phyloP scores from a whole-genome alignment of 1,284 basidiomycete genomes.

The Exsudoporus floridanus region DNA sequence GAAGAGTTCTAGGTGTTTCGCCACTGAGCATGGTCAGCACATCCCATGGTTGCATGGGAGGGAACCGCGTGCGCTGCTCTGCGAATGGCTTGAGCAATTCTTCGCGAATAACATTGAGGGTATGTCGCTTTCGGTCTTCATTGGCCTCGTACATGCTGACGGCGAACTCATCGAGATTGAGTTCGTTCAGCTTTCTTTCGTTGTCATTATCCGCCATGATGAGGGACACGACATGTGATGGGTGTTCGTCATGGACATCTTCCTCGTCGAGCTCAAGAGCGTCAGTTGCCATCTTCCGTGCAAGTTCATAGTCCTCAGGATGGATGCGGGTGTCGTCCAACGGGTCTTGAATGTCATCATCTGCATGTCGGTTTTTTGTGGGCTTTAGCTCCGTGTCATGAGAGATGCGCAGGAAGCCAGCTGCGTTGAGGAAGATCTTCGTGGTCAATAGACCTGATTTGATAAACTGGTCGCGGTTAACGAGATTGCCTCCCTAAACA shows the following conservation, averaged over 20 bases:
- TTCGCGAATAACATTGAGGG: conserved; percentile 83
- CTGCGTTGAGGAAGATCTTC: conserved; percentile 87
- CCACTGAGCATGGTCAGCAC: conserved; percentile 95
- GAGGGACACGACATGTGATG: conserved; percentile 80
- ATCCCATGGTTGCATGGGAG: conserved; percentile 71
- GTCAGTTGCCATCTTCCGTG: conserved; percentile 98
- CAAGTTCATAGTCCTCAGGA: conserved; percentile 96
- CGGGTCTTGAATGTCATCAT: conserved; percentile 80
- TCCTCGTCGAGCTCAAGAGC: conserved; percentile 95
- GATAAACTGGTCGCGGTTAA: conserved; percentile 85
- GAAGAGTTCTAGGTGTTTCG: conserved; percentile 81
- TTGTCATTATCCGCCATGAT: conserved; percentile 86
- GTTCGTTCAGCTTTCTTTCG: conserved; percentile 82
- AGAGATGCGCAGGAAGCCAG: conserved; percentile 86
- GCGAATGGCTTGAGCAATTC: conserved; percentile 88
- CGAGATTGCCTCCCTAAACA: conserved; percentile 74
- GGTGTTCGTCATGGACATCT: conserved; percentile 87
- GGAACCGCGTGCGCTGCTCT: conserved; percentile 76
- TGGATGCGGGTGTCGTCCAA: conserved; percentile 96
- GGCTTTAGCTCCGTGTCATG: conserved; percentile 65
- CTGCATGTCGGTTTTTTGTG: conserved; percentile 66
- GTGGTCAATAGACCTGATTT: conserved; percentile 77
- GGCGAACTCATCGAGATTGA: conserved; percentile 97
- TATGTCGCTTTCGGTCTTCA: conserved; percentile 84
- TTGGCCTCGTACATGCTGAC: conserved; percentile 85